Percentiles rank a stretch among this genome's conserved stretches.
These are phyloP conservation scores for Zasmidium cellare DNA, from an alignment of 2,329 filamentous ascomycete species.

Conservation along the genomic window DNA sequence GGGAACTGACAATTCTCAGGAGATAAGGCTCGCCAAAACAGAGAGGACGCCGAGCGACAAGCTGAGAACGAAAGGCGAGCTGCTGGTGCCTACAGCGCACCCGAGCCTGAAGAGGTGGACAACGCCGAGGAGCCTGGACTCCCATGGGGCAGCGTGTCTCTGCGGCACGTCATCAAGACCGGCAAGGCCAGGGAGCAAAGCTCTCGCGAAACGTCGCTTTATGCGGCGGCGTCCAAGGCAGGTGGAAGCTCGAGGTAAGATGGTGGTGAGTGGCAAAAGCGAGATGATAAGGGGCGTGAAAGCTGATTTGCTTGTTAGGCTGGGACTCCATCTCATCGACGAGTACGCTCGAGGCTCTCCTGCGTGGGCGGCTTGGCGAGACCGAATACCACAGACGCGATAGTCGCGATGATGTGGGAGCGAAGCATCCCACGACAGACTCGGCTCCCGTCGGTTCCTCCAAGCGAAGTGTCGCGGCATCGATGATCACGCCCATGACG, in stretches of 20 bases:
- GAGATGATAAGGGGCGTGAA: neutral
- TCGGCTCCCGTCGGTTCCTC: neutral
- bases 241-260: slow-evolving; percentile 43
- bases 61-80: slow-evolving; percentile 64
- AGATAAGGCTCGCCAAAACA: slow-evolving; percentile 68
- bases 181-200: slow-evolving; percentile 48
- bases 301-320: slow-evolving; percentile 25
- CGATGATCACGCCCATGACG: neutral
- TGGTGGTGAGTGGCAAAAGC: slow-evolving; percentile 18
- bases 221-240: slow-evolving; percentile 37
- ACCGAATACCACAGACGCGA: slow-evolving; percentile 1
- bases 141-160: slow-evolving; percentile 70
- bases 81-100: slow-evolving; percentile 63
- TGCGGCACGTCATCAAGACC: slow-evolving; percentile 53
- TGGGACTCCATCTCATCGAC: slow-evolving; percentile 42
- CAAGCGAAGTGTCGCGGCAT: neutral
- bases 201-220: slow-evolving; percentile 42
- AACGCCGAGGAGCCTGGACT: slow-evolving; percentile 61
- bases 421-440: neutral
- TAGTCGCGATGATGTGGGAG: neutral
- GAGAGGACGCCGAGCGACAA: slow-evolving; percentile 65
- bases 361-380: slow-evolving; percentile 28
- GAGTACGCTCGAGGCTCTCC: slow-evolving; percentile 40
- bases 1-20: slow-evolving; percentile 47
- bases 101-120: slow-evolving; percentile 58